Evolutionary conservation across 2,329 filamentous ascomycete species (phyloP), one percentile per base, ranked within the genome.

Genomic region (Podosphaera leucotricha): DNA sequence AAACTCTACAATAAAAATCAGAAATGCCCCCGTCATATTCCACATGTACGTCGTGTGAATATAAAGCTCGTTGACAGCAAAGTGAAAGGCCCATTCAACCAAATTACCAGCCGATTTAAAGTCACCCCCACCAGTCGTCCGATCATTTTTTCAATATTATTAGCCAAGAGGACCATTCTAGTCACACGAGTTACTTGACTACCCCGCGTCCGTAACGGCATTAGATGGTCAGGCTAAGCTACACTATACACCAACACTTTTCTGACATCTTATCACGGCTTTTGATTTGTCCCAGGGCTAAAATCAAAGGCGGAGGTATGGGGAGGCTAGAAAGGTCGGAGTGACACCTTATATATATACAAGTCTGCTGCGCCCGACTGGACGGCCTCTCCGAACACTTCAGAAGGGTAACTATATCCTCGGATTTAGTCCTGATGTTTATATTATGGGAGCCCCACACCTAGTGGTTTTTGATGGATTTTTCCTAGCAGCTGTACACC

Each of bases 361-460:
- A 42, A 26, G 40, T 19, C 22, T 42, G 7, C 22, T 42, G 16
- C 24, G 40, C n/a, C 24, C 40, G 24, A 3, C 22, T 40, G 13
- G 38, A 40, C 11, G 11, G 38, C 38, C 22, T 24, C 18, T 40
- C 38, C 24, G 24, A 33, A 42, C 11, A 24, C 40, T 42, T 42
- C 24, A 42, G 26, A 42, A 42, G 7, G 40, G 40, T 33, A 42
- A 24, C 22, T 19, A 42, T 33, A n/a, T 42, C 22, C 30, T 42
- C 22, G 40, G 40, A 42, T 42, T 42, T 30, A 42, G 22, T 42
- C 40, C 24, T 42, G 6, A 19, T 30, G n/a, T 42, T 26, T 4
- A 15, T 30, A 42, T n/a, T 42, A 42, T 10, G 40, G 18, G 40
- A 33, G 40, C 40, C 19, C 40, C 22, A 15, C 40, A 42, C 18